These are phyloP conservation scores for Elaphomyces granulatus DNA, from an alignment of 495 filamentous ascomycete species.

Conservation along the genomic window DNA sequence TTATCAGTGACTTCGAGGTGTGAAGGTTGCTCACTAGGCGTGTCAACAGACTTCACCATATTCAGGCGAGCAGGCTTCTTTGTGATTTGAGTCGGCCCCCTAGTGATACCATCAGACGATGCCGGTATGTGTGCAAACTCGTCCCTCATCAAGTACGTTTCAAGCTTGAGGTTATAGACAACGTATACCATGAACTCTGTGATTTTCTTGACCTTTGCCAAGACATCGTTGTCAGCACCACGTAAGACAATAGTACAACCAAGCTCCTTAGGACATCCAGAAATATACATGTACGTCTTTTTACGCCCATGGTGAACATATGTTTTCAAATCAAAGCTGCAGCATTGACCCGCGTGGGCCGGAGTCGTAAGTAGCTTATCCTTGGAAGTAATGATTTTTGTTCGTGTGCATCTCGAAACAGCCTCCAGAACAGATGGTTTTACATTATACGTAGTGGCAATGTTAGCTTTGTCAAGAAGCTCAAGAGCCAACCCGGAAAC, in stretches of 20 bases:
- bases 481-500: conserved; percentile 83
- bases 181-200: conserved; percentile 99
- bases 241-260: conserved; percentile 94
- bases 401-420: conserved; percentile 79
- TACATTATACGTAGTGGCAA: conserved; percentile 89
- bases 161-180: conserved; percentile 91
- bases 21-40: neutral
- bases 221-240: conserved; percentile 52
- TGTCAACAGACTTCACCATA: neutral
- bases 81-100: neutral
- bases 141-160: conserved; percentile 92
- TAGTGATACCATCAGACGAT: conserved; percentile 27
- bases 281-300: conserved; percentile 93
- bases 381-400: conserved; percentile 83
- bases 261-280: conserved; percentile 80
- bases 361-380: conserved; percentile 80
- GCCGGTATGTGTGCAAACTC: conserved; percentile 82
- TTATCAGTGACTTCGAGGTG: conserved; percentile 6
- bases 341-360: conserved; percentile 63
- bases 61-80: neutral
- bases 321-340: conserved; percentile 87
- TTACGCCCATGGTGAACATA: conserved; percentile 69
- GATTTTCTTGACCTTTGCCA: conserved; percentile 77
- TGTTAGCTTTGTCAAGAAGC: conserved; percentile 71
- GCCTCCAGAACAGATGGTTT: conserved; percentile 92